Conservation (phyloP, 257 asterid species). For the Avicennia marina region DNA sequence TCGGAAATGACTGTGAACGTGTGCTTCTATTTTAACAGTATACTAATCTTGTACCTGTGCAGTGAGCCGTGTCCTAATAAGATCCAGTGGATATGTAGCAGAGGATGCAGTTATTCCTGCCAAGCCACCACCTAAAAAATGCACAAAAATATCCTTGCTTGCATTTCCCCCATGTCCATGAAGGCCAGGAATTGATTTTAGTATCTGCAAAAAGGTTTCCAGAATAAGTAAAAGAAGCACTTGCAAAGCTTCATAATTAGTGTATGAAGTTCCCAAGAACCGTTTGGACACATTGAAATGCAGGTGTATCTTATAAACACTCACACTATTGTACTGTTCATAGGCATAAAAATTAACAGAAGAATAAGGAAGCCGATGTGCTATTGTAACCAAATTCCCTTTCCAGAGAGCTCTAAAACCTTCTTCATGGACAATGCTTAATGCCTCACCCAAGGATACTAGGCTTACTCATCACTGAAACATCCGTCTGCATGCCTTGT, state of each 20-base stretch:
- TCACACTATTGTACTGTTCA: constrained; percentile 59
- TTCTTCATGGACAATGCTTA: constrained; percentile 63
- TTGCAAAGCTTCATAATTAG: background rate
- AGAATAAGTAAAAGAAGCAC: too few species aligned
- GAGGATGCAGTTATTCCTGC: constrained; percentile 72
- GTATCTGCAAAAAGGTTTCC: constrained; percentile 29
- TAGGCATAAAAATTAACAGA: constrained; percentile 65
- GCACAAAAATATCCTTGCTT: constrained; percentile 40
- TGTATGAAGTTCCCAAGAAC: background rate
- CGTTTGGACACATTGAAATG: background rate
- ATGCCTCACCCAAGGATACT: constrained; percentile 57
- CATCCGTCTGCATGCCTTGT: constrained; percentile 82
- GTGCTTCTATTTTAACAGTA: background rate
- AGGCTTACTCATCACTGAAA: constrained; percentile 54
- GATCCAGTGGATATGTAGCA: constrained; percentile 77
- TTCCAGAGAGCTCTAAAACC: constrained; percentile 83
- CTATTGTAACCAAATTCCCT: constrained; percentile 76
- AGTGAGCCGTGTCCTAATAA: constrained; percentile 70
- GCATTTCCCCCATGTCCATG: constrained; percentile 29
- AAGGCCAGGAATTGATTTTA: constrained; percentile 52
- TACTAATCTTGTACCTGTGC: constrained; percentile 49
- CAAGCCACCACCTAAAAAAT: constrained; percentile 72
- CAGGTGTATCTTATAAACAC: constrained; percentile 9
- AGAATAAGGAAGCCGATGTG: constrained; percentile 72
- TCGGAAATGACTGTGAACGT: background rate